Conservation (phyloP, 371 early-diverging fungal genomes). For the Saksenaea vasiformis region DNA sequence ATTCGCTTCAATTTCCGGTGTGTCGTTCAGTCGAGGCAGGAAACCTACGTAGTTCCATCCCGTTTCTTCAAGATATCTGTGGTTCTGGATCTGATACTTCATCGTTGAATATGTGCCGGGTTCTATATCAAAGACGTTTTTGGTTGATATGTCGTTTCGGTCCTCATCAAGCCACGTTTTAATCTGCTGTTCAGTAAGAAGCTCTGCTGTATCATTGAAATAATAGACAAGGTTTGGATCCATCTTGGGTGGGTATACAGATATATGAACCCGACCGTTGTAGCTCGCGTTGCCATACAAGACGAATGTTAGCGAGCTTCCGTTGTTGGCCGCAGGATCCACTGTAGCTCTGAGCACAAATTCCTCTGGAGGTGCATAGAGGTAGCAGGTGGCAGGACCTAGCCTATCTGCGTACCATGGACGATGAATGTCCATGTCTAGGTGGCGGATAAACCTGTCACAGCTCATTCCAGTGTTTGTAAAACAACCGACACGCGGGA, state of each 20-base stretch:
- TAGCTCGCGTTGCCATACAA: slow-evolving; percentile 23
- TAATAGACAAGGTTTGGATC: slow-evolving; percentile 45
- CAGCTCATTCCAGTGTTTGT: slow-evolving; percentile 45
- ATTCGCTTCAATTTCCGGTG: slow-evolving; percentile 40
- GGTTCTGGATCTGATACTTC: slow-evolving; percentile 15
- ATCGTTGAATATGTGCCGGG: background rate
- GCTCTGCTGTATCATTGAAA: slow-evolving; percentile 12
- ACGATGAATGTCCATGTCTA: slow-evolving; percentile 35
- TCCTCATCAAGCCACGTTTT: background rate
- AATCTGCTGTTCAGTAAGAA: background rate
- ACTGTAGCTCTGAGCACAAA: slow-evolving; percentile 39
- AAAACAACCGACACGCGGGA: slow-evolving; percentile 24
- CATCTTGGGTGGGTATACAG: slow-evolving; percentile 44
- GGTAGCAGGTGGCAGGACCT: slow-evolving; percentile 35
- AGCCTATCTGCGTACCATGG: slow-evolving; percentile 32
- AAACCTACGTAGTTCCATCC: slow-evolving; percentile 57
- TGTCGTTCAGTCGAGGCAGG: slow-evolving; percentile 41
- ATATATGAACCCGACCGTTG: slow-evolving; percentile 40
- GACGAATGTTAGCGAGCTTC: slow-evolving; percentile 38
- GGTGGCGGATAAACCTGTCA: slow-evolving; percentile 17
- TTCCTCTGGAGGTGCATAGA: slow-evolving; percentile 33
- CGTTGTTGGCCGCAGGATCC: slow-evolving; percentile 33
- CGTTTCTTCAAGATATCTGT: slow-evolving; percentile 36
- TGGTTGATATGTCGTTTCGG: background rate
- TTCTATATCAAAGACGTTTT: background rate